Conservation (phyloP, 768 basidiomycete species). For the Calvatia gigantea region DNA sequence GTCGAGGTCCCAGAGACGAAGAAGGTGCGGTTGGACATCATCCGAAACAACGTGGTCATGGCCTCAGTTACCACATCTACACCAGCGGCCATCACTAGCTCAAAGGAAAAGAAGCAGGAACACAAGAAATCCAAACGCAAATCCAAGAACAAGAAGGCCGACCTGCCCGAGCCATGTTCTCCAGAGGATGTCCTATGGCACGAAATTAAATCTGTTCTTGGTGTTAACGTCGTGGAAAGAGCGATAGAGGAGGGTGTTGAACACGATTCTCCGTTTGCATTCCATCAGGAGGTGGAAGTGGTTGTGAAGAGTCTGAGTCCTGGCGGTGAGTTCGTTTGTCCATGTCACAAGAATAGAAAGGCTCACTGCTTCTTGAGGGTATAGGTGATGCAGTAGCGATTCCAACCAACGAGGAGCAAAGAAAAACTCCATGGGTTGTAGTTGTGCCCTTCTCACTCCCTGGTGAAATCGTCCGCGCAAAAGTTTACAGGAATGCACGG, state of each 20-base stretch:
- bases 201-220: constrained; percentile 69
- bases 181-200: constrained; percentile 71
- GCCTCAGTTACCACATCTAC: background rate
- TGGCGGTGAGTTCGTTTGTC: constrained; percentile 40
- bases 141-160: constrained; percentile 22
- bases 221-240: constrained; percentile 49
- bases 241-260: constrained; percentile 47
- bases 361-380: background rate
- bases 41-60: background rate
- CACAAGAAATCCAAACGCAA: constrained; percentile 7
- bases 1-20: constrained; percentile 1
- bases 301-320: constrained; percentile 63
- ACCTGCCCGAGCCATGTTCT: constrained; percentile 61
- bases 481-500: constrained; percentile 67
- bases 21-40: constrained; percentile 7
- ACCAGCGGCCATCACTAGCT: background rate
- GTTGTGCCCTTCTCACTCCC: constrained; percentile 83
- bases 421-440: constrained; percentile 63
- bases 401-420: constrained; percentile 36
- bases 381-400: constrained; percentile 68
- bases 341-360: background rate
- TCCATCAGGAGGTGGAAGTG: constrained; percentile 62
- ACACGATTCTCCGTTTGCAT: constrained; percentile 56
- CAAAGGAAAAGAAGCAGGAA: background rate
- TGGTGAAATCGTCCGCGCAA: constrained; percentile 71